A percentile compares a stretch with the other conserved stretches of the same genome.
Conservation (phyloP, 1,284 basidiomycete species). For the Tremellales sp. region DNA sequence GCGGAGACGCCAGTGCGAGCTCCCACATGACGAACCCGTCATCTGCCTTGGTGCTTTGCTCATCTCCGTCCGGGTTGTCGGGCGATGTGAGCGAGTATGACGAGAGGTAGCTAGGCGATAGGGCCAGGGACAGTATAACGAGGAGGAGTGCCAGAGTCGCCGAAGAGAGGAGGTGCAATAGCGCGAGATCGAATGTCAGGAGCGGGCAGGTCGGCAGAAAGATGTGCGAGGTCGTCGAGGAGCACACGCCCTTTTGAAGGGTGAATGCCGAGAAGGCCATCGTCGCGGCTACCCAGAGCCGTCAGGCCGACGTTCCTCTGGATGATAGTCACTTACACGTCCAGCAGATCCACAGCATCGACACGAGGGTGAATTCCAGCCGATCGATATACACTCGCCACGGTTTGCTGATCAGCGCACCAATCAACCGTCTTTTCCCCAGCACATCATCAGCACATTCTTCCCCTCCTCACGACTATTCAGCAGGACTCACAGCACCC, state of each 20-base stretch:
- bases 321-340: conserved; percentile 24
- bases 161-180: conserved; percentile 31
- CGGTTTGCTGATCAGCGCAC: conserved; percentile 18
- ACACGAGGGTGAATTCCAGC: conserved; percentile 31
- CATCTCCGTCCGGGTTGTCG: background rate
- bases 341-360: conserved; percentile 41
- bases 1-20: conserved; percentile 28
- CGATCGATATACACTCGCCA: conserved; percentile 36
- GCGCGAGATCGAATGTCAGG: conserved; percentile 34
- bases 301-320: background rate
- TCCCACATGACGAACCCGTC: conserved; percentile 41
- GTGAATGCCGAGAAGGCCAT: conserved; percentile 40
- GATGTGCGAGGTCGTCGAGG: conserved; percentile 5
- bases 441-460: background rate
- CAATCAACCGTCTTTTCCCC: conserved; percentile 16
- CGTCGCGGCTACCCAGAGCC: conserved; percentile 25
- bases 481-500: conserved; percentile 16
- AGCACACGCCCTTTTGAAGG: conserved; percentile 28
- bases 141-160: conserved; percentile 27
- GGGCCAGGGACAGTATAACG: conserved; percentile 29
- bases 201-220: conserved; percentile 31
- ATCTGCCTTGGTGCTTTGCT: conserved; percentile 7
- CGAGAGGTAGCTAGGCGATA: conserved; percentile 20
- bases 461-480: background rate
- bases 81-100: conserved; percentile 2